Conservation (phyloP, 2,329 filamentous ascomycete genomes). For the Phoma herbarum region DNA sequence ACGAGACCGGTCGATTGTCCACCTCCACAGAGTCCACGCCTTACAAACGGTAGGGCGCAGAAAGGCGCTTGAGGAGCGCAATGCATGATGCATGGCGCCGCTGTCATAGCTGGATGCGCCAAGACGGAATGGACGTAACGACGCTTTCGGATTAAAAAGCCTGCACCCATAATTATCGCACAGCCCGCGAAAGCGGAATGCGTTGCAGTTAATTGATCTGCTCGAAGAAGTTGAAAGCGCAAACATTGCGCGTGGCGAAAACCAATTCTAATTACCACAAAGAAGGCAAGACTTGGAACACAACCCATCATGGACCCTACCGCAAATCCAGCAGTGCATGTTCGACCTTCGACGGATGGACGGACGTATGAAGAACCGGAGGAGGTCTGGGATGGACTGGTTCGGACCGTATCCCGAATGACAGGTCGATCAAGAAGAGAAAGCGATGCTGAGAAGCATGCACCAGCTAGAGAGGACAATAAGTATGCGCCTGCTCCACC, state of each 20-base stretch:
- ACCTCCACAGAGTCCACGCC: constrained; percentile 7
- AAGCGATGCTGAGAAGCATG: constrained; percentile 22
- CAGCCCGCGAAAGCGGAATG: neutral
- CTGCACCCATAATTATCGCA: neutral
- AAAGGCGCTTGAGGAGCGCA: constrained; percentile 1
- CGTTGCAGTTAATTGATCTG: too few relatives aligned
- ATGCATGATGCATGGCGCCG: neutral
- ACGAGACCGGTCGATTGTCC: constrained; percentile 6
- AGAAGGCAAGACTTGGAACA: neutral
- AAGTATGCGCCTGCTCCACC: constrained; percentile 15
- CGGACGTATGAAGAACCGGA: constrained; percentile 22
- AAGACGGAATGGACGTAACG: constrained; percentile 14
- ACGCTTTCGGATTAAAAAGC: constrained; percentile 15
- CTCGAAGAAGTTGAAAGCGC: neutral
- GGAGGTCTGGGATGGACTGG: constrained; percentile 31
- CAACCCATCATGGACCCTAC: constrained; percentile 38
- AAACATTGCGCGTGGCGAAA: neutral
- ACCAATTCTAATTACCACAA: neutral
- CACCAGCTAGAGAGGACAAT: constrained; percentile 14
- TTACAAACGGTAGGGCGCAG: constrained; percentile 11
- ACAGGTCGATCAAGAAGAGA: constrained; percentile 31
- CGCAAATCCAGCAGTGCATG: constrained; percentile 38
- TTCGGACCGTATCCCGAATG: constrained; percentile 31
- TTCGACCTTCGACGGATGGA: constrained; percentile 30
- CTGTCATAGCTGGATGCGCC: constrained; percentile 7